These are phyloP conservation scores for Hibiscus trionum DNA, from an alignment of 345 rosid species.

Conservation along the genomic window DNA sequence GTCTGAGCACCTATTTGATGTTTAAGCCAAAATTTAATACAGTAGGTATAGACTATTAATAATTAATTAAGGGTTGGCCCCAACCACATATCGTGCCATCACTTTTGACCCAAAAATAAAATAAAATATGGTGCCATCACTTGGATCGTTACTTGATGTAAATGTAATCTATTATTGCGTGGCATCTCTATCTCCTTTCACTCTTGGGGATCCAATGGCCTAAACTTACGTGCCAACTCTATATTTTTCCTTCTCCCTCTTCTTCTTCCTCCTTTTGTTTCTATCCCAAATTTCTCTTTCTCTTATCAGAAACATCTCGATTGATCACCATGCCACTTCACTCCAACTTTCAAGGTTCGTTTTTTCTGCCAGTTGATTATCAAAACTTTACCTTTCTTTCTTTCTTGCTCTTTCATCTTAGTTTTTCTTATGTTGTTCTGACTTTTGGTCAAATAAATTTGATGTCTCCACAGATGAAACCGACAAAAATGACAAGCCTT, in stretches of 20 bases:
- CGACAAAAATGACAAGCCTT: slow-evolving; percentile 33
- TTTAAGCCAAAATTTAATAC: too few species aligned
- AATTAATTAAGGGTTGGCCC: too few species aligned
- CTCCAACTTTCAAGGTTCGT: background rate
- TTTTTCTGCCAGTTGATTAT: background rate
- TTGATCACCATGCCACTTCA: background rate
- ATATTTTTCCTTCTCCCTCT: background rate
- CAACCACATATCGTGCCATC: too few species aligned
- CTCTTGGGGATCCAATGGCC: too few species aligned
- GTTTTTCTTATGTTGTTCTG: background rate
- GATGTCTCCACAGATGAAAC: slow-evolving; percentile 23
- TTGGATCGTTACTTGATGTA: too few species aligned
- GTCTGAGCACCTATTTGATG: too few species aligned
- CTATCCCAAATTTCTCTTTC: background rate
- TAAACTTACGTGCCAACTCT: background rate
- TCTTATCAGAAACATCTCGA: background rate
- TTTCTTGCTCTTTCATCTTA: background rate
- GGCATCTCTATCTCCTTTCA: background rate
- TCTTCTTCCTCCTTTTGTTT: background rate
- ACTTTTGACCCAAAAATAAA: too few species aligned
- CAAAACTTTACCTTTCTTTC: background rate
- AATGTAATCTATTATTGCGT: too few species aligned
- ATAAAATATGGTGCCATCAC: too few species aligned
- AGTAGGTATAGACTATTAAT: too few species aligned
- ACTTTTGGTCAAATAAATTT: background rate